phyloP scores from a whole-genome alignment of 1,284 basidiomycete species.

The Fistulinella cinereoalba region DNA sequence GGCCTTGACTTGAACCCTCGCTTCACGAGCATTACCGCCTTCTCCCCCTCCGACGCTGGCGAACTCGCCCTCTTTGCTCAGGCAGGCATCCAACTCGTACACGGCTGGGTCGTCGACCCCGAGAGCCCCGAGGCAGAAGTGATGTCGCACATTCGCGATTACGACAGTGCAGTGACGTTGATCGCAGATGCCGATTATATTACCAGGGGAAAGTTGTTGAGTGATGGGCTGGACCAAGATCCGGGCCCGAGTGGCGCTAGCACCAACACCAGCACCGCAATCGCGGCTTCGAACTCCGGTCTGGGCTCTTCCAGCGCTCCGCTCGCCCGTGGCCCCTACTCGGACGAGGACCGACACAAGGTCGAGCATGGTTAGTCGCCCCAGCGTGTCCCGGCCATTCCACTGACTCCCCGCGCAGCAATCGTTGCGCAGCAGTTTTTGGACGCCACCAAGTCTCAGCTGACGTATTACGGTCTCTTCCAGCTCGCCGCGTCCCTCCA shows the following conservation, averaged over 20 bases:
- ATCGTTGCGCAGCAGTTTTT: constrained; percentile 69
- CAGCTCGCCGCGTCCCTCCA: constrained; percentile 56
- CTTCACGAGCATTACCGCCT: constrained; percentile 67
- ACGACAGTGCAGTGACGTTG: constrained; percentile 66
- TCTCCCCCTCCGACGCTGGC: constrained; percentile 61
- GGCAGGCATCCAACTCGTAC: constrained; percentile 76
- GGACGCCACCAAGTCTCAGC: constrained; percentile 70
- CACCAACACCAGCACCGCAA: constrained; percentile 15
- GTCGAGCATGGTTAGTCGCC: constrained; percentile 59
- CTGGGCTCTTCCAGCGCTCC: neutral
- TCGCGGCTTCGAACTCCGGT: constrained; percentile 17
- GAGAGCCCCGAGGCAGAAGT: constrained; percentile 57
- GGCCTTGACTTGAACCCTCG: constrained; percentile 85
- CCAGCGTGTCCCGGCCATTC: neutral
- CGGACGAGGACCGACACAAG: constrained; percentile 53
- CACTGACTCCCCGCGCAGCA: constrained; percentile 41
- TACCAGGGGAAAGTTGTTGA: constrained; percentile 59
- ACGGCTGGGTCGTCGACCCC: constrained; percentile 91
- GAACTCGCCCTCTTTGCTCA: constrained; percentile 85
- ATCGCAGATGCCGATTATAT: constrained; percentile 77
- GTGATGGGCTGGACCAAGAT: constrained; percentile 1
- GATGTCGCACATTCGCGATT: constrained; percentile 55
- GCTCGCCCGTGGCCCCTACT: constrained; percentile 11
- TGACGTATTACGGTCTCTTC: constrained; percentile 83
- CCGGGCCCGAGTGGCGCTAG: constrained; percentile 8